Evolutionary conservation across 352 stramenopile genomes (phyloP), one percentile per base, ranked within the genome.

Genomic region (Thalassiosira hispida): DNA sequence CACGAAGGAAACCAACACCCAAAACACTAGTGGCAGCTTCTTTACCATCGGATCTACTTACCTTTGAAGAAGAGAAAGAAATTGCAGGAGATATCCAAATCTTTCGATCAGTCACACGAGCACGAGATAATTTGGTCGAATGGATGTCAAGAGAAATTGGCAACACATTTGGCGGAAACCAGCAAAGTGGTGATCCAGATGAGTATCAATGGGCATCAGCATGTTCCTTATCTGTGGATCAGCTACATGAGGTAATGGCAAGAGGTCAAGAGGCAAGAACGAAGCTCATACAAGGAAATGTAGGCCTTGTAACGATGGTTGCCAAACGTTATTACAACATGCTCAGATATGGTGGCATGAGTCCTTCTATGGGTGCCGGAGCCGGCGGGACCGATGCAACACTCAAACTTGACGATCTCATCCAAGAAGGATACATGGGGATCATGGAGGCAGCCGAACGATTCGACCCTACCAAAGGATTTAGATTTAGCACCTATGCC

Each of bases 351-450:
- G 69, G 60, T 47, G 60, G 74, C 40, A 61, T 42, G 16, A 53
- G 66, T 22, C 56, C 23, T 49, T 61, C 73, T 18, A 72, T 49
- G 2, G 56, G 78, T 47, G 73, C 63, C n/a, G 77, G 81, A 35
- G 67, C 61, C 16, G 71, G 73, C 20, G 79, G 82, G 56, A 84
- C 90, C 2, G 85, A 87, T 42, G 89, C 88, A 31, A 90, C 87
- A 33, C 56, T 93, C 1, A 88, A 89, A 49, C 46, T 91, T 3
- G 77, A 92, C 33, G 89, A 94, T 72, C 71, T 93, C 18, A 83
- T 93, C 18, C 89, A 94, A 72, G 87, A 92, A 79, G 89, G 89
- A 20, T 87, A 89, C 60, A 72, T 94, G 38, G 89, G 89, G 14
- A 77, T 94, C 12, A 91, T 93, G 81, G 75, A 92, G 63, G 89